Base-by-base conservation (phyloP, 257 asterid species). In the Striga asiatica region DNA sequence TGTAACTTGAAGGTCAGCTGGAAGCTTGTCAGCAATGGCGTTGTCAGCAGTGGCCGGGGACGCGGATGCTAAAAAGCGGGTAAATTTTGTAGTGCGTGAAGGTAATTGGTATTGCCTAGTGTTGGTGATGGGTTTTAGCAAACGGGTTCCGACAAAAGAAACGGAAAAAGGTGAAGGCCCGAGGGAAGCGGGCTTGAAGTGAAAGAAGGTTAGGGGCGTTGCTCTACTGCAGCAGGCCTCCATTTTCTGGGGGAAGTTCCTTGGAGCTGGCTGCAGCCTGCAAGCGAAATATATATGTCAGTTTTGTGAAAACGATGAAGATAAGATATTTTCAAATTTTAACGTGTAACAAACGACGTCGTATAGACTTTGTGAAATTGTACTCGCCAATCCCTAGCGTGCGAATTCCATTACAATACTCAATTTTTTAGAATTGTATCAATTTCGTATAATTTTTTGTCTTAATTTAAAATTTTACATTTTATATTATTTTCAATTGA, bases 1-100 rank as follows among this genome's bases (percentile, higher is more conserved):
- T 8, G 88, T 76, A 42, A 89, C 82, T 38, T 76, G 70, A 25
- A 89, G 62, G 62, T 79, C 94, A 67, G 93, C 95, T 0, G 96
- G 96, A 39, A 89, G 96, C 54, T 80, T 80, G 28, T 89, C 96
- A 29, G 56, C 16, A 53, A 61, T 65, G 25, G 77, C 37, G 34
- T 37, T 47, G 13, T 66, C 77, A 47, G 54, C 77, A 32, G 78
- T 39, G 13, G 73, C 63, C 2, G 93, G 56, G 54, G 74, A 71
- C 24, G 86, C 91, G 5, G 75, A 76, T 11, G 80, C 81, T 28
- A 49, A 60, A 23, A 81, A 69, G 32, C 50, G 55, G 43, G 61
- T 17, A 65, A 14, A 25, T 5, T 14, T 60, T 66, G 21, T 54
- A 63, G 45, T 20, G 66, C 72, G 81, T 71, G 83, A 76, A 32